Conservation (phyloP, 352 stramenopile species). For the Proteromonas lacertae region DNA sequence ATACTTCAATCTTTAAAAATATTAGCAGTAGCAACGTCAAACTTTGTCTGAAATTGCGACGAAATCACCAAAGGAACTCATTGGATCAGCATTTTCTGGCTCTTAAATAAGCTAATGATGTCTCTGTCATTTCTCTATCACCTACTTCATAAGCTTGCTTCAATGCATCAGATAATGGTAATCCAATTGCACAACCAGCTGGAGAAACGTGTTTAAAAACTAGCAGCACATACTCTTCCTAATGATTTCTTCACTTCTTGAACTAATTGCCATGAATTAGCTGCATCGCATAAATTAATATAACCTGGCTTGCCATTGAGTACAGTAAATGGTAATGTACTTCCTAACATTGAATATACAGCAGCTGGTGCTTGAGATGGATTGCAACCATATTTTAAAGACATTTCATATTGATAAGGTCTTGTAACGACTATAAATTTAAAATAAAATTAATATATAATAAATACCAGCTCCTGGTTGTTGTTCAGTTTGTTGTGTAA, state of each 20-base stretch:
- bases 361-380: constrained; percentile 81
- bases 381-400: constrained; percentile 83
- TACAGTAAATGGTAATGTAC: constrained; percentile 42
- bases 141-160: constrained; percentile 56
- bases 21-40: too few relatives aligned
- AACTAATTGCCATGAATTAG: constrained; percentile 95
- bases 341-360: constrained; percentile 19
- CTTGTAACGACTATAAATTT: constrained; percentile 29
- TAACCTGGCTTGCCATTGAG: constrained; percentile 53
- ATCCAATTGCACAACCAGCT: constrained; percentile 64
- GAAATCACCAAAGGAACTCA: constrained; percentile 97
- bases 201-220: constrained; percentile 82
- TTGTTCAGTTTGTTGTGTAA: constrained; percentile 67
- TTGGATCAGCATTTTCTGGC: constrained; percentile 87
- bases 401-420: constrained; percentile 68
- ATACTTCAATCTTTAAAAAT: too few relatives aligned
- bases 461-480: constrained; percentile 30
- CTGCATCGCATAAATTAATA: constrained; percentile 93
- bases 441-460: constrained; percentile 1
- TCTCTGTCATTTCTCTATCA: constrained; percentile 51
- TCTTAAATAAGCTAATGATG: constrained; percentile 80
- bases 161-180: constrained; percentile 66
- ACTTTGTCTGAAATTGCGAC: constrained; percentile 85
- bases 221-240: constrained; percentile 42
- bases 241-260: constrained; percentile 69